A percentile compares a stretch with the other conserved stretches of the same genome.
phyloP scores from a whole-genome alignment of 202 grass and related monocot genomes.

The Musa balbisiana region DNA sequence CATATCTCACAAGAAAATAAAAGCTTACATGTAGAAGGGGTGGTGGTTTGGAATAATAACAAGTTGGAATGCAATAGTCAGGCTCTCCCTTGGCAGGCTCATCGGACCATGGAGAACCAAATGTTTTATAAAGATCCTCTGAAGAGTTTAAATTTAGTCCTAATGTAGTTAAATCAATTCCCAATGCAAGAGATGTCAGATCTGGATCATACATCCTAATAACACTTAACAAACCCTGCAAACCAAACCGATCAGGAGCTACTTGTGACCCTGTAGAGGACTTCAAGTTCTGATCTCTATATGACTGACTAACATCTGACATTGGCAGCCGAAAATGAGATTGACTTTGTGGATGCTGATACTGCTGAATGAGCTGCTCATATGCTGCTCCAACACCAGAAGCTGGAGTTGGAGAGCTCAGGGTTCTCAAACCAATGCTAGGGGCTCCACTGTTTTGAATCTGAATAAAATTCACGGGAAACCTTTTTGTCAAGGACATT shows the following conservation, averaged over 20 bases:
- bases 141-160: conserved; percentile 85
- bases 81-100: conserved; percentile 74
- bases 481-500: neutral
- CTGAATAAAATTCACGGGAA: conserved; percentile 26
- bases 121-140: conserved; percentile 92
- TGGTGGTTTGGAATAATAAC: conserved; percentile 60
- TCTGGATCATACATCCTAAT: conserved; percentile 74
- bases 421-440: conserved; percentile 60
- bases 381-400: conserved; percentile 69
- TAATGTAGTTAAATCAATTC: conserved; percentile 83
- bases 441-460: conserved; percentile 55
- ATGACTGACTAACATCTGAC: conserved; percentile 53
- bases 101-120: conserved; percentile 91
- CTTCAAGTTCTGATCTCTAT: conserved; percentile 74
- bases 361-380: conserved; percentile 89
- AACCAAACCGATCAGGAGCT: conserved; percentile 70
- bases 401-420: conserved; percentile 43
- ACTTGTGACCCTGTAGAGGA: conserved; percentile 41
- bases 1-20: neutral
- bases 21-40: conserved; percentile 51
- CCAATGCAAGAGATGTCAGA: conserved; percentile 79
- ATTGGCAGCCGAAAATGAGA: conserved; percentile 67
- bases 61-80: conserved; percentile 72
- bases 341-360: conserved; percentile 59
- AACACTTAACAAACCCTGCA: conserved; percentile 74